Evolutionary conservation across 148 eudicot genomes (phyloP), one percentile per base, ranked within the genome.

Genomic region (Rhododendron simsii): DNA sequence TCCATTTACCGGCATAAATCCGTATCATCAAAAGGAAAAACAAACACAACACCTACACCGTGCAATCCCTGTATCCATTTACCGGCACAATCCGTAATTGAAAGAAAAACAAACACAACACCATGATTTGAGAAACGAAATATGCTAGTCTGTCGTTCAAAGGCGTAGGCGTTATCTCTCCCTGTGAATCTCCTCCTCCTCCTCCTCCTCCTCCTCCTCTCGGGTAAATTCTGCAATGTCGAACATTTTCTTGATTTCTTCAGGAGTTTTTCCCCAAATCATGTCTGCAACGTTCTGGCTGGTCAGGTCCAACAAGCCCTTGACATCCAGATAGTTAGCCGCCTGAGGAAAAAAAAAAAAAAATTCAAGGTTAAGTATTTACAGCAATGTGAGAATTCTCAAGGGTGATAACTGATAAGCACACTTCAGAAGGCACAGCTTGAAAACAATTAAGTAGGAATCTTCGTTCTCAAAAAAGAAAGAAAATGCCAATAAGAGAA

Each of bases 151-250:
- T 47, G 28, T 85, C 86, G 78, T 48, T 85, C 87, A 47, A 88
- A 88, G 75, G 88, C 90, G 88, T 86, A 88, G 37, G 83, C 86
- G 26, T 86, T 86, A 86, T 88, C 90, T 39, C 41, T 39, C 74
- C 51, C 41, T 57, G 78, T 83, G 61, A 39, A 39, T 39, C 5
- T 39, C 41, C 55, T 78, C 86, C 74, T 85, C 86, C 50, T 85
- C 86, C 14, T 30, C 86, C 14, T 30, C 41, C 55, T 78, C 86
- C 74, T 85, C 86, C 50, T 85, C 86, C 14, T 85, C 86, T 13
- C 74, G 53, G 41, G 41, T 39, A 30, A 50, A 85, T 53, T 39
- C 41, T 39, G 20, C 20, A 39, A 85, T 77, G 73, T 77, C 45
- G 67, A 85, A 85, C 16, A 35, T 2, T 45, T 37, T 45, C 44